Conservation (phyloP, 139 green algal genomes). For the Tetraselmis chui region DNA sequence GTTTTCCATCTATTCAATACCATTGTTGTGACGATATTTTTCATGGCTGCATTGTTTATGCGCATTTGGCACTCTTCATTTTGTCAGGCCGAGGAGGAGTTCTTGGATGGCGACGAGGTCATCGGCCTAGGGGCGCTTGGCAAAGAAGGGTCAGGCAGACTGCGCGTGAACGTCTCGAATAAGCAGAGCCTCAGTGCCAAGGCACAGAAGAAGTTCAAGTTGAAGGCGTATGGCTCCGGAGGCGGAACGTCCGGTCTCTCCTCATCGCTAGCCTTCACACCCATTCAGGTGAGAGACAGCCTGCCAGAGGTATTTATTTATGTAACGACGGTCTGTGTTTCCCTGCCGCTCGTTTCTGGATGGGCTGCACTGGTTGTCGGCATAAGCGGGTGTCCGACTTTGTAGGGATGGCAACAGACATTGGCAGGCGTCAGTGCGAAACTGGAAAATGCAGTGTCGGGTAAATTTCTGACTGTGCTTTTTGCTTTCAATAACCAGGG, state of each 20-base stretch:
- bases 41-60: no score
- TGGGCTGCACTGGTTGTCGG: not conserved
- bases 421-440: not conserved
- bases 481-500: slow-evolving; percentile 56
- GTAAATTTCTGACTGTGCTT: not conserved
- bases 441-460: not conserved
- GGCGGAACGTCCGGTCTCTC: slow-evolving; percentile 63
- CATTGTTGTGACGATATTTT: no score
- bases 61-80: no score
- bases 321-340: not conserved
- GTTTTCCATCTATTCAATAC: no score
- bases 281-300: slow-evolving; percentile 58
- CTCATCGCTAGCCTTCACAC: slow-evolving; percentile 90
- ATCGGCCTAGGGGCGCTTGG: slow-evolving; percentile 76
- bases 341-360: not conserved
- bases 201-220: slow-evolving; percentile 61
- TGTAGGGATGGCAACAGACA: not conserved
- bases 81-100: slow-evolving; percentile 79
- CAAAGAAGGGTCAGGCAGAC: slow-evolving; percentile 63
- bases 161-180: slow-evolving; percentile 62
- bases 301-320: not conserved
- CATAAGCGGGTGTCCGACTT: not conserved
- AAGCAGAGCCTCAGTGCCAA: slow-evolving; percentile 76
- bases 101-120: slow-evolving; percentile 83
- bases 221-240: slow-evolving; percentile 31